These are phyloP conservation scores for Pythium aquatile DNA, from an alignment of 352 stramenopile genomes.

Conservation along the genomic window DNA sequence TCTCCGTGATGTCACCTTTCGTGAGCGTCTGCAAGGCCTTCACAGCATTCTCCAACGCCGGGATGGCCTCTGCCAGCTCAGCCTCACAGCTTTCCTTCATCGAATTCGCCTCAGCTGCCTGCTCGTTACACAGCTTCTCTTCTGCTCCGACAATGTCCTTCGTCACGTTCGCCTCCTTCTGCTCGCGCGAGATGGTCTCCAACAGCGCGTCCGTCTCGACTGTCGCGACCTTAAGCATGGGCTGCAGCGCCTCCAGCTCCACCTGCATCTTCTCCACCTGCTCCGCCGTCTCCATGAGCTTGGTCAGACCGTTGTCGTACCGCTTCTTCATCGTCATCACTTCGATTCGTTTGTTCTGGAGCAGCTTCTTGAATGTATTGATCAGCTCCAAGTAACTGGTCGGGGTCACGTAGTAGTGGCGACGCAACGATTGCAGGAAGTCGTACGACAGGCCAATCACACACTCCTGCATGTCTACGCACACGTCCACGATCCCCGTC, in stretches of 20 bases:
- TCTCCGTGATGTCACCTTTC: slow-evolving; percentile 93
- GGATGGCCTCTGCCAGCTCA: slow-evolving; percentile 91
- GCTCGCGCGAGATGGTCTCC: slow-evolving; percentile 87
- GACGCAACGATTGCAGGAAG: slow-evolving; percentile 84
- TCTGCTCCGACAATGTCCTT: slow-evolving; percentile 83
- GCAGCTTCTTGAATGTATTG: slow-evolving; percentile 94
- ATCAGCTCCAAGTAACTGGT: slow-evolving; percentile 95
- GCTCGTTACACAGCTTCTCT: slow-evolving; percentile 83
- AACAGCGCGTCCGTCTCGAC: slow-evolving; percentile 90
- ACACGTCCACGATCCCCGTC: slow-evolving; percentile 91
- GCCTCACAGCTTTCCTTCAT: slow-evolving; percentile 92
- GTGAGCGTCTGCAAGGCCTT: slow-evolving; percentile 92
- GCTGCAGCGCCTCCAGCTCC: slow-evolving; percentile 91
- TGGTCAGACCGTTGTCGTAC: slow-evolving; percentile 92
- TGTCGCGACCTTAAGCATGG: slow-evolving; percentile 90
- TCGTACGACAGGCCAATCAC: slow-evolving; percentile 80
- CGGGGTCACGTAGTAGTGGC: slow-evolving; percentile 96
- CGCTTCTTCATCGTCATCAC: slow-evolving; percentile 90
- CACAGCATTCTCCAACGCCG: slow-evolving; percentile 89
- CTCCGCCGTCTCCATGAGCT: slow-evolving; percentile 92
- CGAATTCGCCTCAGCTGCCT: slow-evolving; percentile 82
- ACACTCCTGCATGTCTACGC: slow-evolving; percentile 94
- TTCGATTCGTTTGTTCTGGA: slow-evolving; percentile 89
- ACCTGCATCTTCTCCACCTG: slow-evolving; percentile 94
- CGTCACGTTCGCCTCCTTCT: slow-evolving; percentile 86